Evolutionary conservation across 768 basidiomycete species (phyloP).

Genomic region (Daedaleopsis nitida): DNA sequence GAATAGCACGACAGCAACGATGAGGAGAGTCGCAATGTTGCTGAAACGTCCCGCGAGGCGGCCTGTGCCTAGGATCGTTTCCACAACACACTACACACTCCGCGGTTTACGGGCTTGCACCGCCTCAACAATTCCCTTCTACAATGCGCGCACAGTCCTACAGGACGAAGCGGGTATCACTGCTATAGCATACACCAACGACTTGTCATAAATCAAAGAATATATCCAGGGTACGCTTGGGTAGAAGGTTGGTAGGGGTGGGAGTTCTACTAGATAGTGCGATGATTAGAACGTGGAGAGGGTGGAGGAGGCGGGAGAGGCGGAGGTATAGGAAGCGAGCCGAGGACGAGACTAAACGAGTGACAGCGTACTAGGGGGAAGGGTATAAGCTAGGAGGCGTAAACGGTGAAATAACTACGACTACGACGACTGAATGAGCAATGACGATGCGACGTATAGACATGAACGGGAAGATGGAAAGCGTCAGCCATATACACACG

Average conservation of each 20-base stretch:
- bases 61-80: no score
- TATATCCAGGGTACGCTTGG: constrained; percentile 2
- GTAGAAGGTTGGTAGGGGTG: background rate
- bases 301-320: background rate
- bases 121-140: no score
- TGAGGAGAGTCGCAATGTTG: no score
- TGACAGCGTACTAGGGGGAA: constrained; percentile 24
- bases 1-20: no score
- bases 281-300: background rate
- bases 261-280: background rate
- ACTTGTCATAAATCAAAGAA: constrained; percentile 13
- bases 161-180: constrained; percentile 6
- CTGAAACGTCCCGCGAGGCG: no score
- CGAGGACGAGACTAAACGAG: constrained; percentile 18
- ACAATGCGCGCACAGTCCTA: no score
- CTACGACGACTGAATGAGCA: constrained; percentile 18
- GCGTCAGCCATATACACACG: constrained; percentile 1
- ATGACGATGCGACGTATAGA: constrained; percentile 16
- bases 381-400: constrained; percentile 23
- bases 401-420: constrained; percentile 9
- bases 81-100: no score
- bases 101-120: no score
- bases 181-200: constrained; percentile 14
- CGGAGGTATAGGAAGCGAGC: no score
- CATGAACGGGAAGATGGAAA: background rate